Base-by-base conservation (phyloP, 2,329 filamentous ascomycete genomes). In the Plectosphaerella cucumerina region DNA sequence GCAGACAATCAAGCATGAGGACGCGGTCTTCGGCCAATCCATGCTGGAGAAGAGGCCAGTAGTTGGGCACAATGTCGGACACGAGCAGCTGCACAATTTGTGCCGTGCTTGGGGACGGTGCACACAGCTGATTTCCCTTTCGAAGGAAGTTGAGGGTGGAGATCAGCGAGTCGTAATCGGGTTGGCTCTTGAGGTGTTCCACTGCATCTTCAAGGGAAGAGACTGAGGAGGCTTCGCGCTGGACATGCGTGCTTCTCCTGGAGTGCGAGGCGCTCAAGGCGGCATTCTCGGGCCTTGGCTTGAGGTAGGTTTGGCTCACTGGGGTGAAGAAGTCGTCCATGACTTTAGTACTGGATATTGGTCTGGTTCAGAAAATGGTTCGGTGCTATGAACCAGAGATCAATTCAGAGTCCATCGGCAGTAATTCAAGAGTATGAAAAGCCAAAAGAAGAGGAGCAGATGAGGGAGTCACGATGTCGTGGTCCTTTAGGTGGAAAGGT, bases 31-130 rank as follows among this genome's bases (percentile, higher is more conserved):
- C 53, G 23, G 64, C 26, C 3, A 62, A 65, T n/a, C 70, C 71
- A 51, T 80, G 77, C 35, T 74, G 69, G 15, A 93, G 62, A 9
- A 82, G 61, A 3, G 75, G 64, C 93, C 94, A 97, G 68, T 93
- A 96, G 62, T 92, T 89, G 2, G 89, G 88, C 8, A 90, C 73
- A 22, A 88, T 91, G 31, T 85, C 81, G 15, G 80, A 85, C 52
- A 95, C 83, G 34, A 99, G 71, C 3, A 82, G 72, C 62, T 91
- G 85, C 48, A 93, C 75, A 31, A 97, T 81, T 59, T 91, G 88
- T 18, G 90, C 84, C 51, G 84, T 81, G 54, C 82, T 71, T 1
- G 92, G 85, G 31, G 80, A 80, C 4, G 90, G 85, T 3, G 73
- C 66, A 43, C 76, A 73, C 47, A 93, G 76, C 58, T 80, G 78